These are phyloP conservation scores for Suillus sp. DNA, from an alignment of 768 basidiomycete species.

Conservation along the genomic window DNA sequence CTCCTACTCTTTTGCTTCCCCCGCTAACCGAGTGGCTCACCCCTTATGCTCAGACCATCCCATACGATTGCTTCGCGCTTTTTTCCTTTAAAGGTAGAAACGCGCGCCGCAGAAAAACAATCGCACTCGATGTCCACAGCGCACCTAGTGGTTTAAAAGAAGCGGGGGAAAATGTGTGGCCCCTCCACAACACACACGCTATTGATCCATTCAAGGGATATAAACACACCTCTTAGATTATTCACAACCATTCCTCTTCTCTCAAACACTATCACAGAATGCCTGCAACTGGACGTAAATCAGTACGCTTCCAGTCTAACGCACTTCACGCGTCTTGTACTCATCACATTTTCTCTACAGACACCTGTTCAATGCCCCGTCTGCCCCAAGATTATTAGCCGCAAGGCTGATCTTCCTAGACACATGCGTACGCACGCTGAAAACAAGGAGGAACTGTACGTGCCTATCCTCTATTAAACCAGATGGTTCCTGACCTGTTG, in stretches of 20 bases:
- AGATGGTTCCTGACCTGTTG: slow-evolving; percentile 7
- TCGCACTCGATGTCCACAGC: slow-evolving; percentile 21
- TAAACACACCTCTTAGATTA: neutral
- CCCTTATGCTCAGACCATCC: slow-evolving; percentile 19
- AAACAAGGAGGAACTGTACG: slow-evolving; percentile 30
- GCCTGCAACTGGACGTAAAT: neutral
- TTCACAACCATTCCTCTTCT: neutral
- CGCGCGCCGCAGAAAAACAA: slow-evolving; percentile 27
- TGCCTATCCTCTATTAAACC: neutral
- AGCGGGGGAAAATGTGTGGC: slow-evolving; percentile 9
- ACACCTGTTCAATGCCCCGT: slow-evolving; percentile 12
- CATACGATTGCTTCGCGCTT: slow-evolving; percentile 27
- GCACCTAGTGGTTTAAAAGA: slow-evolving; percentile 27
- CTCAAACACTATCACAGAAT: slow-evolving; percentile 12
- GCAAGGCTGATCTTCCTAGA: slow-evolving; percentile 30
- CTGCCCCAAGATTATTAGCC: slow-evolving; percentile 22
- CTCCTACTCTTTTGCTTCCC: slow-evolving; percentile 11
- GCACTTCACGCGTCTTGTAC: neutral
- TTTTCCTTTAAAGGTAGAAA: slow-evolving; percentile 21
- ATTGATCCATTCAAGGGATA: slow-evolving; percentile 4
- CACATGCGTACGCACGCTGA: slow-evolving; percentile 29
- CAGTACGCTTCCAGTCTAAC: slow-evolving; percentile 15
- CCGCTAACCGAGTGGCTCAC: slow-evolving; percentile 31
- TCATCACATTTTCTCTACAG: slow-evolving; percentile 12
- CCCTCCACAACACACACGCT: slow-evolving; percentile 9